Conservation (phyloP, 176 grass and related monocot species). For the Carex kokanica region DNA sequence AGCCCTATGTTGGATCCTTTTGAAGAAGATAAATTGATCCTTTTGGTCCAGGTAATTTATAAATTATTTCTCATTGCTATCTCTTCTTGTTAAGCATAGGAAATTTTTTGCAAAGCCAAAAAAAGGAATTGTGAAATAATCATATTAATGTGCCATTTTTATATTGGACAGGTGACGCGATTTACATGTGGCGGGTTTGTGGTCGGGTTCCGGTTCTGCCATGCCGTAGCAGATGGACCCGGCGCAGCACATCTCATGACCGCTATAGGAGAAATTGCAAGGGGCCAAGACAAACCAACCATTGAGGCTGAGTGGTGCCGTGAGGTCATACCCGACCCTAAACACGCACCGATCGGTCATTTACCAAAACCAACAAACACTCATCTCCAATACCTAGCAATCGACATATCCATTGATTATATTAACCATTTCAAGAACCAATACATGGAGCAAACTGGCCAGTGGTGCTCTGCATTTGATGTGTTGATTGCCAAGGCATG, state of each 20-base stretch:
- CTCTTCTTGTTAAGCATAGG: too few relatives aligned
- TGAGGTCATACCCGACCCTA: constrained; percentile 47
- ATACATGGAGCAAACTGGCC: constrained; percentile 50
- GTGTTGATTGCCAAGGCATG: constrained; percentile 79
- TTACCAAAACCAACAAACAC: constrained; percentile 40
- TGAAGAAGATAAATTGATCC: constrained; percentile 45
- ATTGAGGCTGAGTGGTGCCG: constrained; percentile 58
- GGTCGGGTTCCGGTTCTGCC: constrained; percentile 73
- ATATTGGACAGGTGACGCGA: constrained; percentile 43
- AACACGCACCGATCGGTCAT: constrained; percentile 23
- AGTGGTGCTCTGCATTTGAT: constrained; percentile 76
- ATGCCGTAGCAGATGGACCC: constrained; percentile 62
- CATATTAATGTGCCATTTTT: background rate
- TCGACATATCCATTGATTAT: constrained; percentile 75
- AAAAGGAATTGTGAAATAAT: background rate
- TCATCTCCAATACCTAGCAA: constrained; percentile 57
- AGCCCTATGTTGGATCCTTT: constrained; percentile 25
- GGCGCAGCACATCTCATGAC: constrained; percentile 73
- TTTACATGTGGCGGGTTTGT: constrained; percentile 77
- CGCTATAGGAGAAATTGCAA: constrained; percentile 51
- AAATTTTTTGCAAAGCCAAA: background rate
- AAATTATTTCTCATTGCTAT: background rate
- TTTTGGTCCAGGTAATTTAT: constrained; percentile 67
- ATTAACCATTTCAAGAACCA: constrained; percentile 56
- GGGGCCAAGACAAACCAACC: constrained; percentile 19